Evolutionary conservation across 495 filamentous ascomycete genomes (phyloP).

Genomic region (Durotheca rogersii): DNA sequence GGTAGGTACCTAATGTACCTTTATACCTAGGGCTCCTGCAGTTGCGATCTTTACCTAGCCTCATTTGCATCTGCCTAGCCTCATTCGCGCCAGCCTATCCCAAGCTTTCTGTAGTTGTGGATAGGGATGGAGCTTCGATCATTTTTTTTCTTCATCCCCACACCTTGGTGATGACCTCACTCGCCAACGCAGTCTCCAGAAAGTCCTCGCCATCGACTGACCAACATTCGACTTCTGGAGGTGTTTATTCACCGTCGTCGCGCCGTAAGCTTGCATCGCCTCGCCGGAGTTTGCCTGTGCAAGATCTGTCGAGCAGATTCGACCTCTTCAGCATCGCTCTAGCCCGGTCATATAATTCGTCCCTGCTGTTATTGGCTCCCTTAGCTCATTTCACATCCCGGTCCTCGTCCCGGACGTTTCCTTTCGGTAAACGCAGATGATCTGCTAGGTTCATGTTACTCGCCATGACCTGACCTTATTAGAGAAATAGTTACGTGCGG

Average conservation of each 20-base stretch:
- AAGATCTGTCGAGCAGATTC: neutral
- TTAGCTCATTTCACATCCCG: neutral
- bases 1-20: no score
- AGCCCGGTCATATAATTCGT: no score
- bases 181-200: slow-evolving; percentile 3
- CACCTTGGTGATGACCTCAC: slow-evolving; percentile 26
- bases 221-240: slow-evolving; percentile 21
- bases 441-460: slow-evolving; percentile 3
- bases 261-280: slow-evolving; percentile 23
- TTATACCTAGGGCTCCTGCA: no score
- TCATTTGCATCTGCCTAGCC: no score
- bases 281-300: slow-evolving; percentile 14
- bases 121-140: slow-evolving; percentile 2
- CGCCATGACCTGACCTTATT: slow-evolving; percentile 20
- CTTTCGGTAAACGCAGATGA: slow-evolving; percentile 6
- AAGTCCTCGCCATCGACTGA: slow-evolving; percentile 22
- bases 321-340: neutral
- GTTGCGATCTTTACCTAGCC: no score
- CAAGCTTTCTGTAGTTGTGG: no score
- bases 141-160: slow-evolving; percentile 3
- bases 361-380: slow-evolving; percentile 15
- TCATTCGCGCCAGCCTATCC: no score
- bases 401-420: slow-evolving; percentile 8
- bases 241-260: neutral
- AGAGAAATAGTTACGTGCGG: slow-evolving; percentile 18